A percentile compares a stretch with the other conserved stretches of the same genome.
phyloP scores from a whole-genome alignment of 2,329 filamentous ascomycete species.

The Monilinia vaccinii-corymbosi region DNA sequence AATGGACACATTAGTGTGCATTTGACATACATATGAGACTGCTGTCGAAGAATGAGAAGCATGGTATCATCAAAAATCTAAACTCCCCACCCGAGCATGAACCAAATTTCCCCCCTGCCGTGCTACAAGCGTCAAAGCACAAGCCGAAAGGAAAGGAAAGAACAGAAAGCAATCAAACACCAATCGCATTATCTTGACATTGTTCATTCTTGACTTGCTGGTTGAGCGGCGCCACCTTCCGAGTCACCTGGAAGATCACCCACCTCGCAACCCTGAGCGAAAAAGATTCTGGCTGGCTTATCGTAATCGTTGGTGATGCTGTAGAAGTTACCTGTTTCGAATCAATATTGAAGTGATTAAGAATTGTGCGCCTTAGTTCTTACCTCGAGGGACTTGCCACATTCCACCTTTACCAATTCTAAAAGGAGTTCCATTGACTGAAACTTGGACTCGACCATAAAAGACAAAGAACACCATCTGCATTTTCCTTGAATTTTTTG shows the following conservation, averaged over 20 bases:
- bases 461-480: slow-evolving; percentile 95
- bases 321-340: slow-evolving; percentile 75
- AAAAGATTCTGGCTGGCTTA: slow-evolving; percentile 71
- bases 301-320: slow-evolving; percentile 76
- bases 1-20: neutral
- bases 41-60: neutral
- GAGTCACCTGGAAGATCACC: neutral
- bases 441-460: slow-evolving; percentile 71
- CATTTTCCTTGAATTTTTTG: slow-evolving; percentile 92
- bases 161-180: neutral
- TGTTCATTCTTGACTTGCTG: slow-evolving; percentile 3
- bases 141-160: neutral
- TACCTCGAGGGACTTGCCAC: slow-evolving; percentile 93
- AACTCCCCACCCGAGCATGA: slow-evolving; percentile 2
- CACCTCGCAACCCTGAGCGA: slow-evolving; percentile 72
- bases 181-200: neutral
- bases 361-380: slow-evolving; percentile 29
- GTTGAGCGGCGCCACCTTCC: neutral
- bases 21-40: neutral
- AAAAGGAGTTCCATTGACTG: slow-evolving; percentile 66
- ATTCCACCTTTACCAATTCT: slow-evolving; percentile 79
- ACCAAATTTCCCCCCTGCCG: neutral
- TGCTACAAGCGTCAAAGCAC: neutral
- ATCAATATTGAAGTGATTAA: slow-evolving; percentile 12
- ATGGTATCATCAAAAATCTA: slow-evolving; percentile 8